Evolutionary conservation across 2,329 filamentous ascomycete species (phyloP).

Genomic region (Pyrenochaeta sp.): DNA sequence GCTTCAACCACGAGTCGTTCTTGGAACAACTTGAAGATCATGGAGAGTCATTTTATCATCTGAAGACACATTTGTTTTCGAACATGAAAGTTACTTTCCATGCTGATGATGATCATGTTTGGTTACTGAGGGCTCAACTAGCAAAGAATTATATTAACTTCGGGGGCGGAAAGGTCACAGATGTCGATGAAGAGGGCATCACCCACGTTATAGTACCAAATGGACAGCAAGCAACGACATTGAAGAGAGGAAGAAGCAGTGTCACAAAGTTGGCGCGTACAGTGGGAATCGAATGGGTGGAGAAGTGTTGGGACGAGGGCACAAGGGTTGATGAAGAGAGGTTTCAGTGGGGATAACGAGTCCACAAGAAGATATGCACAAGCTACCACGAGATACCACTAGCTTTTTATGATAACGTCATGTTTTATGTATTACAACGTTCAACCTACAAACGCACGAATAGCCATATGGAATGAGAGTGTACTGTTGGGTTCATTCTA

Average conservation of each 20-base stretch:
- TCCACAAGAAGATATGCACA: neutral
- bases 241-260: slow-evolving; percentile 52
- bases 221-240: slow-evolving; percentile 57
- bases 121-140: slow-evolving; percentile 49
- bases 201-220: slow-evolving; percentile 75
- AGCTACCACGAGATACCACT: neutral
- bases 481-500: neutral
- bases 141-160: slow-evolving; percentile 71
- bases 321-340: slow-evolving; percentile 77
- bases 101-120: slow-evolving; percentile 13
- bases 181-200: slow-evolving; percentile 60
- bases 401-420: neutral
- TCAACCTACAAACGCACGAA: neutral
- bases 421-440: neutral
- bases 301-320: slow-evolving; percentile 79
- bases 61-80: slow-evolving; percentile 44
- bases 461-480: neutral
- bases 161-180: slow-evolving; percentile 68
- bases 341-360: slow-evolving; percentile 44
- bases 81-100: slow-evolving; percentile 34
- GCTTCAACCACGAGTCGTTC: slow-evolving; percentile 31
- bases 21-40: slow-evolving; percentile 41
- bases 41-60: slow-evolving; percentile 26
- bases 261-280: slow-evolving; percentile 68
- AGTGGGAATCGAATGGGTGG: slow-evolving; percentile 76